A percentile compares a stretch with the other conserved stretches of the same genome.
These are phyloP conservation scores for Acanthamoeba lenticulata DNA, from an alignment of 208 protist species.

Conservation along the genomic window DNA sequence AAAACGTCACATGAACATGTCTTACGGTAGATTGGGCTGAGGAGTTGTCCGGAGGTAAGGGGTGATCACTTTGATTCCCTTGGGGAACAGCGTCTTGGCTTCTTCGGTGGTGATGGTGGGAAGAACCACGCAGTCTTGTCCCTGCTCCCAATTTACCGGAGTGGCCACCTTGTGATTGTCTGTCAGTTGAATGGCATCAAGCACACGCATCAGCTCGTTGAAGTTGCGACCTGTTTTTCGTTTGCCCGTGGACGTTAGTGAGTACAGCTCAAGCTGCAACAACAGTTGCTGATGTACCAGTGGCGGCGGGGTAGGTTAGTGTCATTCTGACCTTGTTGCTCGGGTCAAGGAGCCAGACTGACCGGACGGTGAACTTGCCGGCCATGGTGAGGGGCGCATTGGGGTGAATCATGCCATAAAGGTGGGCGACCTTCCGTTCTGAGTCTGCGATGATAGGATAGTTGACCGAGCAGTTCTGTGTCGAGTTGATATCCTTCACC, in stretches of 20 bases:
- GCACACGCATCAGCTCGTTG: constrained; percentile 83
- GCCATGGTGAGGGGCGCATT: constrained; percentile 60
- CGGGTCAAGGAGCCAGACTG: constrained; percentile 82
- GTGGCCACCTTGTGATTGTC: constrained; percentile 81
- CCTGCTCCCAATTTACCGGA: constrained; percentile 83
- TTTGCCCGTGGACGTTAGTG: no score
- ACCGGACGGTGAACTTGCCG: constrained; percentile 78
- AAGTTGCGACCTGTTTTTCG: constrained; percentile 68
- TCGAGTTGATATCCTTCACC: constrained; percentile 77
- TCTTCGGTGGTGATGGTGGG: constrained; percentile 75
- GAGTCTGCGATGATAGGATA: constrained; percentile 85
- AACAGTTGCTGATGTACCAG: background rate
- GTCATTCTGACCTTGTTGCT: constrained; percentile 81
- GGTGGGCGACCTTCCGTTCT: constrained; percentile 70
- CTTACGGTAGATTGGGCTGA: constrained; percentile 64
- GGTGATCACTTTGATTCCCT: constrained; percentile 61
- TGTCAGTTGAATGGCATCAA: constrained; percentile 86
- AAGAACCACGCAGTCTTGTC: constrained; percentile 75
- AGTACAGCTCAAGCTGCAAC: no score
- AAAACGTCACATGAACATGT: background rate
- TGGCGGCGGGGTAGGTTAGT: constrained; percentile 81
- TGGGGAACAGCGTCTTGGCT: constrained; percentile 73
- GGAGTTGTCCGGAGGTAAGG: constrained; percentile 71
- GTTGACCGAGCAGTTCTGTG: constrained; percentile 61
- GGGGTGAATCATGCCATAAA: constrained; percentile 83